Base-by-base conservation (phyloP, 805 yeast species). In the Candida easanensis region DNA sequence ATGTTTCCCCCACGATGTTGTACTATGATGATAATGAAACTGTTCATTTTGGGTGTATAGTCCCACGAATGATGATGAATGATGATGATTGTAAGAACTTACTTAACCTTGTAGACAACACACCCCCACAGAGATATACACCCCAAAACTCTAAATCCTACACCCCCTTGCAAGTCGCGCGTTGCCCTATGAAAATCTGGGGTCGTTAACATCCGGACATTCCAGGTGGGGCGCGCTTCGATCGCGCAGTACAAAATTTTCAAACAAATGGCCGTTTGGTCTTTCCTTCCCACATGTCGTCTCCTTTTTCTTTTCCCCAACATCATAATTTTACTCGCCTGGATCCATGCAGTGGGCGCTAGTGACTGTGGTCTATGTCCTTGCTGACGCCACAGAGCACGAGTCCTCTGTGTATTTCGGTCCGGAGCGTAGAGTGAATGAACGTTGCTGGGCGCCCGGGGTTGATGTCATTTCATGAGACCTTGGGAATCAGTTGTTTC, bases 401-500 rank as follows among this genome's bases (percentile, higher is more conserved):
- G 42, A 37, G 50, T 39, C 20, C 21, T 27, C 36, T 26, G 30
- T 31, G 20, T 21, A 3, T 36, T 38, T 40, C 44, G 50, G 36
- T 31, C 22, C 25, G 48, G 48, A 37, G 48, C 53, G 53, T 50
- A 50, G 51, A 50, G 18, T 25, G 39, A 50, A 36, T 17, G 53
- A 50, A 50, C 53, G 53, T 47, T 50, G 53, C 53, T 50, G 53
- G 53, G 53, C 53, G 49, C 53, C 53, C 48, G 53, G 38, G 48
- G 49, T 47, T 50, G 50, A 50, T 33, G 42, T 41, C 45, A 46
- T 20, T 32, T 31, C 33, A 42, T 50, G 53, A 47, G 43, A 41
- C 45, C 42, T 34, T 48, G 51, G 51, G 51, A 48, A 48, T 48
- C 51, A 48, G 51, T 44, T 48, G 51, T 44, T 48, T 48, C 51